phyloP scores from a whole-genome alignment of 345 rosid species.

The Viola odorata region DNA sequence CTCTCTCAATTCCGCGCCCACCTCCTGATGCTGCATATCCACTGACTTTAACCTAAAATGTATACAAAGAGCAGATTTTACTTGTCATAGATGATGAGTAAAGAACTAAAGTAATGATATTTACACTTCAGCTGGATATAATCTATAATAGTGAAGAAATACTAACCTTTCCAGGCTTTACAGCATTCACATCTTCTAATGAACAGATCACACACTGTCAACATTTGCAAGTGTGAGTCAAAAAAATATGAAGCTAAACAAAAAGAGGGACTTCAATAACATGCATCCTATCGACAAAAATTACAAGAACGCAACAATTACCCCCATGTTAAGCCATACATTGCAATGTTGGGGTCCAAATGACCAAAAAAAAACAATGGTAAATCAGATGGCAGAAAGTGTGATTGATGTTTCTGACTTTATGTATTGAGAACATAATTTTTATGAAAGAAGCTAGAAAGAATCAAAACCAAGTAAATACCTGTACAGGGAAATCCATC shows the following conservation, averaged over 20 bases:
- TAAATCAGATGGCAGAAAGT: background rate
- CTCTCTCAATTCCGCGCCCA: conserved; percentile 95
- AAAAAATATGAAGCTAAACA: background rate
- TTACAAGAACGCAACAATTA: background rate
- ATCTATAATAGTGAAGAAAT: background rate
- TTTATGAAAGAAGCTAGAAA: background rate
- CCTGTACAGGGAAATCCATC: conserved; percentile 99
- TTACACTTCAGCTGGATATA: background rate
- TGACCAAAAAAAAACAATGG: background rate
- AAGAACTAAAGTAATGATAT: conserved; percentile 2
- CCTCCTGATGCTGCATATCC: conserved; percentile 97
- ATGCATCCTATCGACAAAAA: background rate
- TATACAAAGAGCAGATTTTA: background rate
- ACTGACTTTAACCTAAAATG: conserved; percentile 55
- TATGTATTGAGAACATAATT: background rate
- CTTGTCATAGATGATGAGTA: conserved; percentile 8
- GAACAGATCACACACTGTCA: conserved; percentile 87
- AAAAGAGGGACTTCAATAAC: background rate
- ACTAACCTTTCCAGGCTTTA: conserved; percentile 82
- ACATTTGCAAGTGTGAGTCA: conserved; percentile 19
- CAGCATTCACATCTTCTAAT: conserved; percentile 65
- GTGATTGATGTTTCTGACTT: background rate
- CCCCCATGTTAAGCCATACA: background rate
- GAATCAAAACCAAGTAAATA: conserved; percentile 13
- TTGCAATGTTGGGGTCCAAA: background rate